Base-by-base conservation (phyloP, 108 stramenopile species). In the Parmales sp. region DNA sequence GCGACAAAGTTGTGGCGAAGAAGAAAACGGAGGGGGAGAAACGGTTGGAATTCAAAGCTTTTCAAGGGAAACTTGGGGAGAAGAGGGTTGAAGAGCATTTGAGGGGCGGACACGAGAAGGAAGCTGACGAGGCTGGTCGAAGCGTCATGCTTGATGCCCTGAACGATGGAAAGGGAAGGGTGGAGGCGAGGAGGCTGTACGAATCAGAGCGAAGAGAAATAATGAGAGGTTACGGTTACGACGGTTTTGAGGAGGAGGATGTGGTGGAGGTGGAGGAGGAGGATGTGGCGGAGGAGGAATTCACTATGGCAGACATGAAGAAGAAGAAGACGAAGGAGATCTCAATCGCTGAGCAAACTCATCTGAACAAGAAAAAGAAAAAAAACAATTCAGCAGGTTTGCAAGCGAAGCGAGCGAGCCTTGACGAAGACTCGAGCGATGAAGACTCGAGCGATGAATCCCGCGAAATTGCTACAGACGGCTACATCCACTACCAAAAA, bases 221-320 rank as follows among this genome's bases (percentile, higher is more conserved):
- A 19, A 34, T 9, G 37, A 7, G 63, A 36, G 16, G 34, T 9
- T 20, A 13, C 5, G 64, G 29, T 22, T 19, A 41, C 22, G 39
- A 65, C 37, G 39, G 45, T 8, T 67, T 13, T 65, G 29, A 54
- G 28, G 72, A 76, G n/a, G 65, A 29, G 9, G 41, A 69, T 25
- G 68, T 34, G 28, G 43, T n/a, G 28, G 49, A 65, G 34, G 49
- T 23, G n/a, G 49, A 50, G 49, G 49, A 50, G 26, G 54, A 60
- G 54, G 13, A 60, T 4, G 31, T 34, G 11, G 54, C 4, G 26
- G 54, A 60, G 20, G 31, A 4, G 26, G 25, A 60, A 3, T 28
- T 34, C 16, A 2, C 13, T 28, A 60, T 4, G 5, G 9, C 3
- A 11, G 8, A 26, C n/a, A 34, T 34, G 4, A 3, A 19, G 28